These are phyloP conservation scores for Parastagonospora avenae DNA, from an alignment of 2,329 filamentous ascomycete species.

Conservation along the genomic window DNA sequence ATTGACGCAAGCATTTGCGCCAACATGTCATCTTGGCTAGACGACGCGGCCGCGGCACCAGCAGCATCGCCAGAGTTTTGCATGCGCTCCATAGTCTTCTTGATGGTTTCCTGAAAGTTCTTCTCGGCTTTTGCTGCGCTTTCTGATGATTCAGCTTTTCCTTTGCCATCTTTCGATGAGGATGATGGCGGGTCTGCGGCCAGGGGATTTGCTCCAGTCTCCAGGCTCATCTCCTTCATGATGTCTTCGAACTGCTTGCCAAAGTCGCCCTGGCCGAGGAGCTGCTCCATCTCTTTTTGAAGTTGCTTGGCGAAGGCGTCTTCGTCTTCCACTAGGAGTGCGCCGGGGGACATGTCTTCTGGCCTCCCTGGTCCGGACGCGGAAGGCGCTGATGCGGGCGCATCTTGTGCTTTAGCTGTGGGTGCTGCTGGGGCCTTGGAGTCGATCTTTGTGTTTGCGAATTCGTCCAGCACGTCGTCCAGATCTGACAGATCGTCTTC, in stretches of 20 bases:
- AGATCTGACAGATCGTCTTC: constrained; percentile 92
- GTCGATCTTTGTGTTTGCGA: constrained; percentile 69
- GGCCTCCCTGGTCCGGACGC: constrained; percentile 47
- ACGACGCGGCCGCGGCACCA: constrained; percentile 73
- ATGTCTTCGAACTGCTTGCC: constrained; percentile 78
- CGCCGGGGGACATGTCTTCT: constrained; percentile 35
- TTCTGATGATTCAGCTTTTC: constrained; percentile 13
- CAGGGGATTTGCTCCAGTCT: constrained; percentile 25
- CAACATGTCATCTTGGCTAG: constrained; percentile 74
- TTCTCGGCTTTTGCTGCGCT: constrained; percentile 58
- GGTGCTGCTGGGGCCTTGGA: constrained; percentile 47
- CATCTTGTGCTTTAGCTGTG: constrained; percentile 40
- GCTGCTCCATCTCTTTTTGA: constrained; percentile 85
- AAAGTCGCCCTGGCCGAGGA: constrained; percentile 77
- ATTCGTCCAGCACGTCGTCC: constrained; percentile 94
- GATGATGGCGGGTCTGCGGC: constrained; percentile 28
- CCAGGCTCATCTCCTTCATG: constrained; percentile 69
- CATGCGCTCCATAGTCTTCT: constrained; percentile 95
- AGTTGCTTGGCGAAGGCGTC: constrained; percentile 84
- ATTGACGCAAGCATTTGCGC: constrained; percentile 93
- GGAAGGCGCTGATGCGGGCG: constrained; percentile 36
- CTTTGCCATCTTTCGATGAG: constrained; percentile 12
- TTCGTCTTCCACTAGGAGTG: constrained; percentile 38
- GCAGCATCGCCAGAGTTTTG: constrained; percentile 85
- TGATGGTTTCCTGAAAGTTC: constrained; percentile 89